Evolutionary conservation across 169 alveolate genomes (phyloP), one percentile per base, ranked within the genome.

Genomic region (Amoebophrya sp.): DNA sequence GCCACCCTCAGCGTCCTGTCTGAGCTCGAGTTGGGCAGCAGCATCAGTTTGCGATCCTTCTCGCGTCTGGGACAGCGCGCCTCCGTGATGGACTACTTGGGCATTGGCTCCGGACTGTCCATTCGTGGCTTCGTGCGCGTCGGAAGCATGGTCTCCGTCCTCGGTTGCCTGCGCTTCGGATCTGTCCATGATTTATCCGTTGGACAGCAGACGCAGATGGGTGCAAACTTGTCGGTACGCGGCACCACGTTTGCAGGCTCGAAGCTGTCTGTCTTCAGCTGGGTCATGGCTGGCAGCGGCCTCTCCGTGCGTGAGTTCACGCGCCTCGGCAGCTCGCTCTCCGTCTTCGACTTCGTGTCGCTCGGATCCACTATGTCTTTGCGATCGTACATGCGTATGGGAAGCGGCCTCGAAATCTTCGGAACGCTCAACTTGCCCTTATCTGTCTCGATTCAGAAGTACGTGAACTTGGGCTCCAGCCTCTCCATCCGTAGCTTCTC

Each of bases 141-240:
- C 90, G 90, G 90, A 0, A 89, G 90, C 90, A 34, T 34, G 54
- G 54, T 89, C 36, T 89, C 90, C n/a, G 53, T 89, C 3, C 36
- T 41, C 53, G 90, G 53, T 14, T 12, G 34, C 53, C 24, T 40
- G 36, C 90, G 90, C 41, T 18, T 89, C 90, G 90, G 90, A 2
- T 14, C 76, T 53, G 76, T 53, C 76, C 76, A 53, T 53, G n/a
- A 53, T 10, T 23, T 89, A 3, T 89, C 90, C 40, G 90, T 89
- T 33, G 18, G 36, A 34, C 54, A 89, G 90, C 33, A 6, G 41
- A 33, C 39, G n/a, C 29, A 89, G n/a, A 34, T 89, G 36, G 90
- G 90, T 53, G 39, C 54, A 18, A 33, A 41, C 41, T 53, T 89
- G 41, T 89, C 90, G 90, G 36, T 89, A 18, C 34, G 90, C 34